phyloP scores from a whole-genome alignment of 768 basidiomycete genomes.

The Cubamyces sp. region DNA sequence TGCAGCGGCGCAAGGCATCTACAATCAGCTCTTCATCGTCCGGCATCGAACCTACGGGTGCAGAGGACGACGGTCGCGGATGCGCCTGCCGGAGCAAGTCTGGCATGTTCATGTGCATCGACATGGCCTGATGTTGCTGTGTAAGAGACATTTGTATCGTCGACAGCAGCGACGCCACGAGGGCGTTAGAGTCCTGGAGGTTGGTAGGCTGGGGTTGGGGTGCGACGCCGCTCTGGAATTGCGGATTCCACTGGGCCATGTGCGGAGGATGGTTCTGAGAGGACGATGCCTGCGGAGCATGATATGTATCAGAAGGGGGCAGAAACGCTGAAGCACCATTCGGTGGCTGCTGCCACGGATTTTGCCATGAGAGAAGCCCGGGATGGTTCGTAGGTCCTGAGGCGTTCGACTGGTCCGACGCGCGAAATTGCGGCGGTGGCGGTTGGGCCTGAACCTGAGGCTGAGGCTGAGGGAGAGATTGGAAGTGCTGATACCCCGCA shows the following conservation, averaged over 20 bases:
- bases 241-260: not conserved
- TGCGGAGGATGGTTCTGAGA: not conserved
- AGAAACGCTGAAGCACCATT: not conserved
- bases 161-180: not conserved
- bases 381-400: too few species aligned
- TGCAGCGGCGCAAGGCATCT: not conserved
- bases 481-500: too few species aligned
- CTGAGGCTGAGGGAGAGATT: too few species aligned
- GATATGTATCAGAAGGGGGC: too few species aligned
- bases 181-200: not conserved
- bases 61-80: not conserved
- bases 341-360: not conserved
- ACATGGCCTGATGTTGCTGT: not conserved
- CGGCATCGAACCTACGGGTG: not conserved
- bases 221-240: not conserved
- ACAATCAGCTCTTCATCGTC: slow-evolving; percentile 2
- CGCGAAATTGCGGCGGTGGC: too few species aligned
- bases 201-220: not conserved
- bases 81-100: too few species aligned
- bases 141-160: not conserved
- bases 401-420: too few species aligned
- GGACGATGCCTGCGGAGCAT: not conserved
- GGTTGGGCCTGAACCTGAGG: too few species aligned
- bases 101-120: too few species aligned
- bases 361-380: too few species aligned